Base-by-base conservation (phyloP, 352 stramenopile species). In the Phytophthora vignae region DNA sequence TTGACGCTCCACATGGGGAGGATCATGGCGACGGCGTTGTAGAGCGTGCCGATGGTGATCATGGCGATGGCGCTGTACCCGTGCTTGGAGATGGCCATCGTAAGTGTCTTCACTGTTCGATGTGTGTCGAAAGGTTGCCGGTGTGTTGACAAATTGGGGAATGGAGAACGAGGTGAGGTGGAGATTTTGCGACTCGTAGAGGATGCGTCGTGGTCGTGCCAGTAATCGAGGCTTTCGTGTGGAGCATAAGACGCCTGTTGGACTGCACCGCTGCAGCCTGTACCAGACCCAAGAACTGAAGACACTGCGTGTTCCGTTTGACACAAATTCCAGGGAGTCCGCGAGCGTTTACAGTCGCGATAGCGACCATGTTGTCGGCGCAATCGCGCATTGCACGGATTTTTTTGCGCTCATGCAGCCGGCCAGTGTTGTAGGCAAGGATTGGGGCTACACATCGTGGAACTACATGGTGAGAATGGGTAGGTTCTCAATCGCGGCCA, bases 41-140 rank as follows among this genome's bases (percentile, higher is more conserved):
- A 74, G 19, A 74, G 55, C n/a, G 66, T 73, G 29, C 4, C 58
- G 17, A 73, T 12, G n/a, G 2, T 42, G 31, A 64, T 49, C 59
- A 73, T 73, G 66, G 59, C 52, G 38, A 73, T 64, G 49, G 66
- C 66, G 5, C 66, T 59, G 54, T 64, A 73, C 33, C 44, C 66
- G 44, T 52, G 36, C 48, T 73, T 73, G 5, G 59, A 60, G 22
- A 69, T 60, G 17, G 66, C 17, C 66, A 68, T 63, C n/a, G 25
- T 21, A 9, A 0, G 15, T n/a, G 40, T 38, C 31, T 38, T 44
- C 36, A 44, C 36, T 44, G 9, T 5, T 17, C 3, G 36, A 17
- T 44, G 36, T 44, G 36, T 31, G 27, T 31, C 27, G 2, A 25
- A 29, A 11, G 1, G 33, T 40, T 40, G 33, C 33, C 33, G 33